Evolutionary conservation across 257 asterid genomes (phyloP), one percentile per base, ranked within the genome.

Genomic region (Lycium barbarum): DNA sequence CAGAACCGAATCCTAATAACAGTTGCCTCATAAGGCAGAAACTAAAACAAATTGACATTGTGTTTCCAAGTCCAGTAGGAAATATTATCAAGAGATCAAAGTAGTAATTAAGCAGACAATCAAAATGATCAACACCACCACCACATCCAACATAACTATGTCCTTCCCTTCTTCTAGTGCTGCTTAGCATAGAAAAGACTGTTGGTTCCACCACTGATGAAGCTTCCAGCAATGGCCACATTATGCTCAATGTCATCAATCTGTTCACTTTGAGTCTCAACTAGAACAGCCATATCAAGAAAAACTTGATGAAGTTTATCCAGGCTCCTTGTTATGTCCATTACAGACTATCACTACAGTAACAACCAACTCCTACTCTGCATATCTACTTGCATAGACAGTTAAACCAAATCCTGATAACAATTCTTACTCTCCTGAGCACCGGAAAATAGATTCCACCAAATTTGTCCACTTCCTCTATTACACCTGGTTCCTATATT

Each of bases 251-350:
- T 26, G 33, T 26, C 33, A 26, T 26, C 33, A 26, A 92, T 84
- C 90, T 86, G 86, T 57, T 93, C 94, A 2, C 95, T 98, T 73
- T 96, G 98, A 66, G 93, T 80, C 87, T 92, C 98, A 82, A 94
- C 98, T 88, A 94, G 68, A 43, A 92, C 97, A 63, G 95, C 97
- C 95, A 96, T 92, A 80, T 96, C 98, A 54, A 96, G 97, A 89
- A 93, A 96, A 82, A 93, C 92, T 86, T 94, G 97, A 90, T 94
- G 98, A 83, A 94, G 99, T 90, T 90, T 94, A 43, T 92, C 93
- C 93, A 96, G 85, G 86, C 98, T 96, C 90, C 91, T 91, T 89
- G 93, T 93, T 3, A 94, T 92, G 47, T 96, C 99, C 95, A 94
- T 93, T 68, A 93, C 98, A 61, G 93, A n/a, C n/a, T n/a, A n/a